phyloP scores from a whole-genome alignment of 345 rosid species.

The thale cress (Arabidopsis thaliana) region DNA sequence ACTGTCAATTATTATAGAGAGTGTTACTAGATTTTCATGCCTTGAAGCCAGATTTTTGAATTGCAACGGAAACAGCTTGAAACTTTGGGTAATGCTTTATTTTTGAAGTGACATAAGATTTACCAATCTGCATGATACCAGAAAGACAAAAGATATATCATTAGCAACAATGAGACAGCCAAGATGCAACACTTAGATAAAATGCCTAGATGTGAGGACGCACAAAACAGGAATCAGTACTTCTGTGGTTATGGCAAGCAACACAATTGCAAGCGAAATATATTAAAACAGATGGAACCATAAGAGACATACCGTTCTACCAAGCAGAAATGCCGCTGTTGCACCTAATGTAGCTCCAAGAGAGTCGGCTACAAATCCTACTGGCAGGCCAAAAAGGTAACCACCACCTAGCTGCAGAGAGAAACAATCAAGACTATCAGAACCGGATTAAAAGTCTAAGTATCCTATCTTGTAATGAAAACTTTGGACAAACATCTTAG shows the following conservation, averaged over 20 bases:
- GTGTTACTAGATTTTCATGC: slow-evolving; percentile 36
- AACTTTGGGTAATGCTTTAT: slow-evolving; percentile 59
- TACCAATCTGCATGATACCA: slow-evolving; percentile 56
- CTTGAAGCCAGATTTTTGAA: slow-evolving; percentile 68
- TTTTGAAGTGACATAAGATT: slow-evolving; percentile 55
- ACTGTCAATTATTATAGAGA: slow-evolving; percentile 17
- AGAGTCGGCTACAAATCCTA: slow-evolving; percentile 97
- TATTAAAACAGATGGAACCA: background rate
- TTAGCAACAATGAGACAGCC: slow-evolving; percentile 18
- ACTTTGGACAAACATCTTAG: slow-evolving; percentile 4
- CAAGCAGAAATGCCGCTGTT: slow-evolving; percentile 93
- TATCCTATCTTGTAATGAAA: background rate
- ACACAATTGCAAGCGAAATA: slow-evolving; percentile 1
- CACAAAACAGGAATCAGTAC: slow-evolving; percentile 10
- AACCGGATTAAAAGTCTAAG: background rate
- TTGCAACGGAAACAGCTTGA: slow-evolving; percentile 56
- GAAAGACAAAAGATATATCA: slow-evolving; percentile 9
- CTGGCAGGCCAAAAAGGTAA: slow-evolving; percentile 94
- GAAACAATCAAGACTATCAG: slow-evolving; percentile 7
- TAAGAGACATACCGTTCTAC: slow-evolving; percentile 73
- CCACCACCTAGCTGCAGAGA: slow-evolving; percentile 94
- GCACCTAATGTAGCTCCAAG: slow-evolving; percentile 95
- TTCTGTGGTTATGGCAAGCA: slow-evolving; percentile 1
- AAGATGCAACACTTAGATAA: background rate
- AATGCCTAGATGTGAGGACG: slow-evolving; percentile 13